Evolutionary conservation across 2,329 filamentous ascomycete genomes (phyloP).

Genomic region (Penicillium capsulatum): DNA sequence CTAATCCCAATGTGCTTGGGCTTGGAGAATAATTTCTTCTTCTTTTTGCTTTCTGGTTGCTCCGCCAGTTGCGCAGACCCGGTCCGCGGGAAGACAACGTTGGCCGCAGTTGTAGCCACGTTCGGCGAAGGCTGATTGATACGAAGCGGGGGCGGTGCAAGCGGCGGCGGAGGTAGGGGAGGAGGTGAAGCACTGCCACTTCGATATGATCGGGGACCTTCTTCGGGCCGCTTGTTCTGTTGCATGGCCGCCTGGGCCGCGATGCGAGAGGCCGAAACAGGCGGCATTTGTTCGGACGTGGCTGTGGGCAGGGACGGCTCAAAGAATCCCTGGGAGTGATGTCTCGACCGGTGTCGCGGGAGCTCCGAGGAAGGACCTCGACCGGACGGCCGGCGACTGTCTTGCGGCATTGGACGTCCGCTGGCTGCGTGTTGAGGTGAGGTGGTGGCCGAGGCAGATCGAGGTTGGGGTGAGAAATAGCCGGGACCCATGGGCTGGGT

Average conservation of each 20-base stretch:
- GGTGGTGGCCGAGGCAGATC: conserved; percentile 33
- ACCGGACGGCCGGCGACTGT: conserved; percentile 39
- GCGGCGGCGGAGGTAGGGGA: conserved; percentile 14
- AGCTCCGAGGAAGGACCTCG: conserved; percentile 36
- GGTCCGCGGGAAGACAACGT: conserved; percentile 57
- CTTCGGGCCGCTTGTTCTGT: conserved; percentile 34
- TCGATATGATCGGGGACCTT: conserved; percentile 18
- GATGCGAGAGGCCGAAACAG: conserved; percentile 58
- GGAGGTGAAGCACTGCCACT: conserved; percentile 32
- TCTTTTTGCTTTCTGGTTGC: conserved; percentile 55
- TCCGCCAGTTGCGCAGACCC: conserved; percentile 34
- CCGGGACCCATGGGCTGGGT: conserved; percentile 19
- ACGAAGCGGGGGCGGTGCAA: conserved; percentile 26
- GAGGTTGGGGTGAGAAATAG: conserved; percentile 22
- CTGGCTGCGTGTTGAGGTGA: conserved; percentile 22
- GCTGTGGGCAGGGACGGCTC: conserved; percentile 60
- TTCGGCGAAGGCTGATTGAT: conserved; percentile 30
- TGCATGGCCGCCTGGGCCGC: conserved; percentile 65
- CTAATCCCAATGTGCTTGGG: conserved; percentile 61
- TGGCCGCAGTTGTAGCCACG: conserved; percentile 60
- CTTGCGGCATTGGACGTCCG: conserved; percentile 36
- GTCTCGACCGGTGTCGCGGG: conserved; percentile 43
- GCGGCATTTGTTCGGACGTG: conserved; percentile 44
- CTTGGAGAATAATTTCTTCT: conserved; percentile 66
- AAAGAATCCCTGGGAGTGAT: conserved; percentile 64